Percentiles rank a stretch among this genome's conserved stretches.
Conservation (phyloP, 2,329 filamentous ascomycete species). For the Hyphodiscus sp. region DNA sequence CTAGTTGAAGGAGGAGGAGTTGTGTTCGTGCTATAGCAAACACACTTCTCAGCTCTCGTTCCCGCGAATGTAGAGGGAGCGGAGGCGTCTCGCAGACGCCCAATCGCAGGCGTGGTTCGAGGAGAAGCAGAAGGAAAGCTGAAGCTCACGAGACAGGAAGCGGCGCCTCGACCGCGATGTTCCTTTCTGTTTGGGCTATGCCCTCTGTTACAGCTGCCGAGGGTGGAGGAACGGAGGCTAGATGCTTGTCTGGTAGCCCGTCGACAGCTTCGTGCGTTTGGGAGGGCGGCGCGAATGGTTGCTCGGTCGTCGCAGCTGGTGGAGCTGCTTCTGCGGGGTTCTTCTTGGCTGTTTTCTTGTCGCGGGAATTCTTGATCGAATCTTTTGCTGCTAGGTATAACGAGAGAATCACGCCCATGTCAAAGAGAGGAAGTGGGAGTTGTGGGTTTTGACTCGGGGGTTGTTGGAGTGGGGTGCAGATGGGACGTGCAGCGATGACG, state of each 20-base stretch:
- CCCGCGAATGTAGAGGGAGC: not conserved
- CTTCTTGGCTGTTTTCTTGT: slow-evolving; percentile 6
- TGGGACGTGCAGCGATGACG: not conserved
- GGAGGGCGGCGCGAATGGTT: slow-evolving; percentile 10
- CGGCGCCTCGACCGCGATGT: slow-evolving; percentile 11
- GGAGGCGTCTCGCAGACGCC: not conserved
- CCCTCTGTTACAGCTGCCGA: not conserved
- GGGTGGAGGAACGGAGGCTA: slow-evolving; percentile 9
- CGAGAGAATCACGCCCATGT: slow-evolving; percentile 20
- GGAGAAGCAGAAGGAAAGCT: not conserved
- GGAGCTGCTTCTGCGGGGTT: not conserved
- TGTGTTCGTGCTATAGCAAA: not conserved
- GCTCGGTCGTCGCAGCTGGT: slow-evolving; percentile 3
- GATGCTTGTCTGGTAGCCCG: slow-evolving; percentile 15
- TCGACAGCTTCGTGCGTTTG: slow-evolving; percentile 6
- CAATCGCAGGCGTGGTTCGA: not conserved
- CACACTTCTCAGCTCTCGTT: not conserved
- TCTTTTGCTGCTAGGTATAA: slow-evolving; percentile 8
- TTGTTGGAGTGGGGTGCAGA: not conserved
- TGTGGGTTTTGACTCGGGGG: not conserved
- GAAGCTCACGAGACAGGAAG: slow-evolving; percentile 9
- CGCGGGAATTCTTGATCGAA: slow-evolving; percentile 8
- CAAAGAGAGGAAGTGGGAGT: not conserved
- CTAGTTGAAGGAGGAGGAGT: not conserved
- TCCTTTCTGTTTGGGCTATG: slow-evolving; percentile 3